Evolutionary conservation across 2,329 filamentous ascomycete species (phyloP), one percentile per base, ranked within the genome.

Genomic region (Aspergillus oerlinghausenensis): DNA sequence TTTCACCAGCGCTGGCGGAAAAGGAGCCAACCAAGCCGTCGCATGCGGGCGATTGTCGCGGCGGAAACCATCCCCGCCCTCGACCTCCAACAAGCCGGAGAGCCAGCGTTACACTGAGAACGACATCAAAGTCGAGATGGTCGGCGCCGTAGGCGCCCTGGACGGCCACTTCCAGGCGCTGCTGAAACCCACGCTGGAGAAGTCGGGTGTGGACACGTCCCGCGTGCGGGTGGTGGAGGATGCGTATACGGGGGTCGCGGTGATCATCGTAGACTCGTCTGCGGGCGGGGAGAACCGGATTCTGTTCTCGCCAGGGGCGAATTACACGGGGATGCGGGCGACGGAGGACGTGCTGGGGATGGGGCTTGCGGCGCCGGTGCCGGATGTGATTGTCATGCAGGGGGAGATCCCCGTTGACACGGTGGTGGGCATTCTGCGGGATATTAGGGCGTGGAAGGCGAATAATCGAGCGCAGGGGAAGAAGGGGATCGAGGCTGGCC

Each of bases 21-120:
- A 99, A 77, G 93, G 93, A 62, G 92, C 92, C 59, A 97, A 97
- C 79, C 93, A 97, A 78, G 92, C 92, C 58, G 89, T 96, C 55
- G 91, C 92, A 25, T 92, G 88, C 75, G 89, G 88, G 51, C 89
- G 93, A 61, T 84, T 95, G 51, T 94, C 90, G 1, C 83, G 88
- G 50, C 69, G 80, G 28, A 79, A 77, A 35, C 63, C 70, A 38
- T 21, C 50, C 9, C 2, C 28, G 3, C 3, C 28, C 48, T 53
- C 57, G 25, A 3, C 59, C 17, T 49, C 61, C 23, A n/a, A 11
- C 10, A 32, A 14, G 10, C 4, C 60, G 54, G 50, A 57, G 6
- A 52, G 62, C 19, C 62, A 60, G 4, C 1, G 25, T 26, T 2
- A 2, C 28, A 60, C 60, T 49, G 65, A 60, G 3, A 60, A 60